Percentiles rank a stretch among this genome's conserved stretches.
phyloP scores from a whole-genome alignment of 768 basidiomycete species.

The Trametes maxima region DNA sequence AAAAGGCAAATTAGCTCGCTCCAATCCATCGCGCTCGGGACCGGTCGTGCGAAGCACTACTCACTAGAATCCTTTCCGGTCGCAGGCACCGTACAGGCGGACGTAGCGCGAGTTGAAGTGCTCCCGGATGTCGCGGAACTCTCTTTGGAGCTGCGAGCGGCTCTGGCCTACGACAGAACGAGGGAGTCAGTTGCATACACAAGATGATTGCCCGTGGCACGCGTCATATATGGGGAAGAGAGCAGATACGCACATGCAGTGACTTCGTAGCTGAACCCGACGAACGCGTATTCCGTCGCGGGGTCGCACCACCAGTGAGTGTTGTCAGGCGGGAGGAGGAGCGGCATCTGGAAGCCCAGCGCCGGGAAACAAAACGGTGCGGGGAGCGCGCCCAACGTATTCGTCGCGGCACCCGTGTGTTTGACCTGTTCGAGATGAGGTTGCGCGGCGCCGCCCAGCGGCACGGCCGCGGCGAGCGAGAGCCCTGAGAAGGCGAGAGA shows the following conservation, averaged over 20 bases:
- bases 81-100: slow-evolving; percentile 48
- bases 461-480: slow-evolving; percentile 7
- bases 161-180: slow-evolving; percentile 53
- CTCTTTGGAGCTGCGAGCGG: slow-evolving; percentile 46
- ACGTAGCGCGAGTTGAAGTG: slow-evolving; percentile 68
- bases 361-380: slow-evolving; percentile 39
- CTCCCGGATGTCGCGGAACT: slow-evolving; percentile 62
- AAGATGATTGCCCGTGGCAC: too few species aligned
- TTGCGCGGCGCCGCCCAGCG: slow-evolving; percentile 8
- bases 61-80: slow-evolving; percentile 43
- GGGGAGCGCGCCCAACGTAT: slow-evolving; percentile 7
- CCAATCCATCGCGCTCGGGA: not conserved
- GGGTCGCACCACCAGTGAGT: slow-evolving; percentile 55
- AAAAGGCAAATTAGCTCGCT: not conserved
- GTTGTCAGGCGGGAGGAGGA: slow-evolving; percentile 40
- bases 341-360: slow-evolving; percentile 57
- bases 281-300: slow-evolving; percentile 69
- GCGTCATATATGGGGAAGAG: not conserved
- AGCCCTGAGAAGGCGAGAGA: slow-evolving; percentile 17
- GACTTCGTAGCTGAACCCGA: slow-evolving; percentile 79
- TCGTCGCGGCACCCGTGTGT: not conserved
- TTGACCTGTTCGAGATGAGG: slow-evolving; percentile 5
- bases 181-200: not conserved
- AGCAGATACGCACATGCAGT: slow-evolving; percentile 52
- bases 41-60: not conserved